Evolutionary conservation across 306 rosid genomes (phyloP).

Genomic region (Quercus wislizeni): DNA sequence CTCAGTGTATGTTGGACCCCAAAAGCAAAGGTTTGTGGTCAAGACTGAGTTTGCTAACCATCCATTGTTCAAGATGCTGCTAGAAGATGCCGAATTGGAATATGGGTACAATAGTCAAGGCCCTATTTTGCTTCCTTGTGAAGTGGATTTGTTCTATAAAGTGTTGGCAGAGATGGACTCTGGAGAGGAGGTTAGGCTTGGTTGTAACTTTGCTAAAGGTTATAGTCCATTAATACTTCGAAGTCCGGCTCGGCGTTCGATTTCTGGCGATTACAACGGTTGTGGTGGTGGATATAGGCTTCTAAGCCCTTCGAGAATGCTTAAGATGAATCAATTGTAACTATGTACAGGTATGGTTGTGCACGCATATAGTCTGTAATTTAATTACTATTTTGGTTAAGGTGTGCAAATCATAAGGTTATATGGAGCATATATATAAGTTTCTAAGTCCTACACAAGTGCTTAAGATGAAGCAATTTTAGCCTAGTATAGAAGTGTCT

Average conservation of each 20-base stretch:
- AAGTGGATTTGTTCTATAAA: slow-evolving; percentile 48
- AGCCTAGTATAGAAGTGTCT: not conserved
- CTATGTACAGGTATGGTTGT: not conserved
- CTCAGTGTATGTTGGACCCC: slow-evolving; percentile 58
- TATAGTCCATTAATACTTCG: slow-evolving; percentile 18
- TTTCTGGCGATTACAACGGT: not conserved
- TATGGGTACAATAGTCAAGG: slow-evolving; percentile 58
- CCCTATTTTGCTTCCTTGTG: slow-evolving; percentile 70
- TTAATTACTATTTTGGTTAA: too few species aligned
- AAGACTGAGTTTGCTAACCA: slow-evolving; percentile 52
- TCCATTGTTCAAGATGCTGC: slow-evolving; percentile 48
- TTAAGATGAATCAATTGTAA: slow-evolving; percentile 15
- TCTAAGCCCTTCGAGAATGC: slow-evolving; percentile 24
- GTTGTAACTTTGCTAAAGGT: not conserved
- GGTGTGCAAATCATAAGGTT: not conserved
- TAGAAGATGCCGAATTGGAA: slow-evolving; percentile 66
- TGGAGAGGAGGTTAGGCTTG: slow-evolving; percentile 1
- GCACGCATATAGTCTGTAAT: not conserved
- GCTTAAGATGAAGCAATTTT: slow-evolving; percentile 17
- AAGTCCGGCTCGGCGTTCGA: slow-evolving; percentile 15
- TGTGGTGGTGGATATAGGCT: slow-evolving; percentile 14
- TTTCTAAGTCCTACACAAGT: slow-evolving; percentile 23
- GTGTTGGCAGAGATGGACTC: slow-evolving; percentile 52
- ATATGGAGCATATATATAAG: slow-evolving; percentile 8
- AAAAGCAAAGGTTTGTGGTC: slow-evolving; percentile 48